Base-by-base conservation (phyloP, 2,329 filamentous ascomycete species). In the Capronia coronata region DNA sequence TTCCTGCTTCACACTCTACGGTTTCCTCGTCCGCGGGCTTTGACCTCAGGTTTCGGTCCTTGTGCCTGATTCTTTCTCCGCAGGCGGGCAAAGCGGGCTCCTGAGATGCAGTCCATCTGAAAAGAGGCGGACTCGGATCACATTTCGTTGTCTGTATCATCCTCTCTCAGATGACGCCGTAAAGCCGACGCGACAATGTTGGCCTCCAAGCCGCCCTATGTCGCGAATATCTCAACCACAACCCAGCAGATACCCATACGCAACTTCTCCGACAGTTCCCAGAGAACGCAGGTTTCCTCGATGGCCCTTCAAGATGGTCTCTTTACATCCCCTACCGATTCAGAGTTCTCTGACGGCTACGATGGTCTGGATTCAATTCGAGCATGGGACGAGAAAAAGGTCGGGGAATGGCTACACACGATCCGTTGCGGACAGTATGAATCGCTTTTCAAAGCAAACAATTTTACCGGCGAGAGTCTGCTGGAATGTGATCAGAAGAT, bases 401-500 rank as follows among this genome's bases (percentile, higher is more conserved):
- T 98, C 23, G 86, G 86, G 64, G 87, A 95, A 44, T 98, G 94
- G 78, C 76, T 98, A 56, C 79, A 83, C 62, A 89, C 82, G 61
- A 90, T 98, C 65, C 91, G 94, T 64, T 97, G 90, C 65, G 83
- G 84, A 60, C 89, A 97, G 65, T 97, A 98, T 69, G 89, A 95
- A 65, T 83, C 86, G 63, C 70, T 95, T 21, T 96, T 96, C 69
- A 86, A 70, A 83, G 77, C 83, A 65, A 95, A 98, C 67, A 87
- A 97, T 68, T 96, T 98, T 73, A 98, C 93, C 65, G 93, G 93
- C 62, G 89, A 96, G 71, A 96, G 94, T 65, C 75, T 98, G 38
- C 77, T 98, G 60, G 93, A 98, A 70, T 91, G 96, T 76, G 93
- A 98, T 69, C 94, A 95, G 74, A 84, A 89, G 48, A 88, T 94